phyloP scores from a whole-genome alignment of 2,329 filamentous ascomycete genomes.

The Colletotrichum nymphaeae region DNA sequence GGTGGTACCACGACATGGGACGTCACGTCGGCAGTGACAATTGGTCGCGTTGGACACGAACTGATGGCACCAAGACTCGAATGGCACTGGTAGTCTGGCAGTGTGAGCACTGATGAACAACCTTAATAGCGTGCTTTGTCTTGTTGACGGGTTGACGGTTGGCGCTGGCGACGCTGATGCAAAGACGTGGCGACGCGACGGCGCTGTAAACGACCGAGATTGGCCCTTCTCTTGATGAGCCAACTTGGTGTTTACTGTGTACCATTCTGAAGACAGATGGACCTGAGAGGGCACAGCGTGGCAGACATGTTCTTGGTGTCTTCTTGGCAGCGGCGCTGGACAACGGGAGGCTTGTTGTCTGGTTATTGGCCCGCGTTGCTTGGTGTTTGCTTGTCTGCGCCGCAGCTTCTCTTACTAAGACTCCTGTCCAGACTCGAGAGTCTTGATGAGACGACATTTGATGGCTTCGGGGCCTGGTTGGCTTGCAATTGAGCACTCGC shows the following conservation, averaged over 20 bases:
- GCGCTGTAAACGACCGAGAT: background rate
- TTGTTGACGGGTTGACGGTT: constrained; percentile 3
- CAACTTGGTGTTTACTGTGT: background rate
- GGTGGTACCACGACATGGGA: constrained; percentile 11
- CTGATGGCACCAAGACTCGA: background rate
- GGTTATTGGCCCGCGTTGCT: background rate
- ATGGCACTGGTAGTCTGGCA: background rate
- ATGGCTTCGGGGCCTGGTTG: background rate
- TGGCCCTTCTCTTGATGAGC: background rate
- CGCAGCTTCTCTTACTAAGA: background rate
- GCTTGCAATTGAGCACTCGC: no score
- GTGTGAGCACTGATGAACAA: constrained; percentile 8
- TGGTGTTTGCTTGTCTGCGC: constrained; percentile 1
- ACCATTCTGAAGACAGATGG: background rate
- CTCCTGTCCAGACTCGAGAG: background rate
- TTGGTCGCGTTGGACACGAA: background rate
- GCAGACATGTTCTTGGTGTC: background rate
- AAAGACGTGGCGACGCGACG: background rate
- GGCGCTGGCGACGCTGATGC: background rate
- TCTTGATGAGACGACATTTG: background rate
- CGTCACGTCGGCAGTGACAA: constrained; percentile 28
- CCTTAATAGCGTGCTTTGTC: background rate
- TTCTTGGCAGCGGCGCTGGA: constrained; percentile 6
- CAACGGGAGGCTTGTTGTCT: background rate
- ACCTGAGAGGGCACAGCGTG: background rate